phyloP scores from a whole-genome alignment of 2,329 filamentous ascomycete species.

The Cordyceps javanica region DNA sequence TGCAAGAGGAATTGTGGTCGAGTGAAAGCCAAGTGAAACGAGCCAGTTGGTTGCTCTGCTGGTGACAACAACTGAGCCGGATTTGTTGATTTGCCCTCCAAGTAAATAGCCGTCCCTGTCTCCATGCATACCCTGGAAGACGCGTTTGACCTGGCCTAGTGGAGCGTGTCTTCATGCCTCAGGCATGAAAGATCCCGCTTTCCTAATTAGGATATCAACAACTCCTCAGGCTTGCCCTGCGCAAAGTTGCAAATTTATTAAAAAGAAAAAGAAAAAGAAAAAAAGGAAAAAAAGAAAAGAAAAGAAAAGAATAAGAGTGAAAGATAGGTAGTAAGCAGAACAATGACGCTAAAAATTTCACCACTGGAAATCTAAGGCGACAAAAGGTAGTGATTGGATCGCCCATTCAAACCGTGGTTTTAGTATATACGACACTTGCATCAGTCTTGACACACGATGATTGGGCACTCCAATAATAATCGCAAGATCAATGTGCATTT shows the following conservation, averaged over 20 bases:
- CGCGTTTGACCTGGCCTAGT: conserved; percentile 5
- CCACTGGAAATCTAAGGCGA: too few relatives aligned
- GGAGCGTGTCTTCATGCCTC: conserved; percentile 12
- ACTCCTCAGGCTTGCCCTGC: neutral
- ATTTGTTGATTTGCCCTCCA: conserved; percentile 4
- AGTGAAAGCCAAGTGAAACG: conserved; percentile 7
- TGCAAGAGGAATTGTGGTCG: neutral
- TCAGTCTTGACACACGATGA: neutral
- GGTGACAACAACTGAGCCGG: neutral
- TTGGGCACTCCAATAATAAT: too few relatives aligned
- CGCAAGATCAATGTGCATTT: neutral
- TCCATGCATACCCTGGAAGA: neutral
- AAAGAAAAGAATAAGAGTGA: neutral
- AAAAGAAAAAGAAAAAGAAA: neutral
- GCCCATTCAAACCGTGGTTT: neutral
- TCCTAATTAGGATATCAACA: neutral
- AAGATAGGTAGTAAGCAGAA: too few relatives aligned
- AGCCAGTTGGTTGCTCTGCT: neutral
- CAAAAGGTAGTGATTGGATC: neutral
- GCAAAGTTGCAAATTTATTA: neutral
- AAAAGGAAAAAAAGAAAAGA: neutral
- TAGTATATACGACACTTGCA: neutral
- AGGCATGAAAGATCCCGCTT: conserved; percentile 7
- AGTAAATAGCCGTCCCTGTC: conserved; percentile 6
- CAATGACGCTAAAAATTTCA: too few relatives aligned